Base-by-base conservation (phyloP, 1,139 yeast genomes). In the Starmera stellimalicola region DNA sequence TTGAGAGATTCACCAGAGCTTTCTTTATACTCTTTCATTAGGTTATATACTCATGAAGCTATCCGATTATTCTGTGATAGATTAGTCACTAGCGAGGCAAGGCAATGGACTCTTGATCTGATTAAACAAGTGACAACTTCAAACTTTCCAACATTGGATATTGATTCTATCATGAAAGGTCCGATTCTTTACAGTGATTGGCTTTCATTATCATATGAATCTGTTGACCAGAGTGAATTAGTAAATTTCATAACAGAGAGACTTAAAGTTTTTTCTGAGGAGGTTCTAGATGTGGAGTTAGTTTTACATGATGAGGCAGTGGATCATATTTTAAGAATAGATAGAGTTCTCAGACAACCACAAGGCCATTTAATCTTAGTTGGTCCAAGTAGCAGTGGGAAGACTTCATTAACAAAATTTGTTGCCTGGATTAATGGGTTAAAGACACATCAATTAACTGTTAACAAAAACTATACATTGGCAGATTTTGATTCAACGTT, bases 391-490 rank as follows among this genome's bases (percentile, higher is more conserved):
- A 73, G 94, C 1, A 73, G 88, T 45, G 97, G 97, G 2, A 84
- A 83, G 54, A 69, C 84, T 0, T 79, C 93, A 0, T 50, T 87
- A 30, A 66, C 84, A 0, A 71, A 77, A 40, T 88, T 91, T 63
- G 95, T 84, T 5, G 76, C 94, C 0, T 91, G 97, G 97, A 73
- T 87, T 62, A 82, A 83, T 51, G 96, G 95, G 0, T 54, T 84
- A 17, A 70, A 65, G 29, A 65, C 76, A 0, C 59, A 67, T 16
- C 85, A 77, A 44, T 64, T 91, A 27, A 63, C 61, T 28, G 80
- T 82, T 0, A 65, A 70, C 23, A 55, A 72, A 12, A 62, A 62
- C 15, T 87, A 75, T 48, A 57, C 70, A 0, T 60, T 83, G 14
- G 52, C 51, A 1, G 82, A 84, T 34, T 88, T 88, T 57, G 95